Base-by-base conservation (phyloP, 257 asterid genomes). In the Ilex asprella region DNA sequence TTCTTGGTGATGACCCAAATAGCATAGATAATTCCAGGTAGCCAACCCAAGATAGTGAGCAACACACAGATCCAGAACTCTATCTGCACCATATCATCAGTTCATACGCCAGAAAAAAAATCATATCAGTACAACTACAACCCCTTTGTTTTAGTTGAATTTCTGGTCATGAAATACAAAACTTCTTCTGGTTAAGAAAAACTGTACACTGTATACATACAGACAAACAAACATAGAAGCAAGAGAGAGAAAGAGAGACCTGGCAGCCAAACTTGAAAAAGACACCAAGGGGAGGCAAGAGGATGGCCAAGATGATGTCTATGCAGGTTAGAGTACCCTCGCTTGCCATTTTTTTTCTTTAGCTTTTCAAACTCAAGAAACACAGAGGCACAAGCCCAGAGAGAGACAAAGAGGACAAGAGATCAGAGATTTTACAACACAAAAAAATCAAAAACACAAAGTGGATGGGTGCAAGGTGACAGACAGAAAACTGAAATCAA, bases 251-350 rank as follows among this genome's bases (percentile, higher is more conserved):
- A n/a, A n/a, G n/a, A n/a, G n/a, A n/a, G n/a, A n/a, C n/a, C n/a
- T 79, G 1, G 81, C 95, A 86, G 64, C 95, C 96, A 56, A 67
- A 86, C 73, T 79, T 88, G 75, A 88, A 84, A 80, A 88, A 84
- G 39, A 88, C 96, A 14, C 96, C 96, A 32, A 88, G 95, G 3
- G 96, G 96, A 64, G 96, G 96, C 80, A 88, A 68, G 57, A 88
- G 54, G 66, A 88, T 88, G n/a, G 95, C 93, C 60, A 88, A 31
- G 6, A 88, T 7, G 69, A 88, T 86, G 53, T 86, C 93, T 16
- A 88, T 2, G 39, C 71, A 88, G 59, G 72, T 88, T n/a, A 83
- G 81, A 16, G 88, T 65, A 2, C 79, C 78, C 52, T 70, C 72
- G 47, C 47, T 41, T 50, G 67, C 59, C 85, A 79, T 79, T 73